These are phyloP conservation scores for Stellera chamaejasme DNA, from an alignment of 345 rosid genomes.

Conservation along the genomic window DNA sequence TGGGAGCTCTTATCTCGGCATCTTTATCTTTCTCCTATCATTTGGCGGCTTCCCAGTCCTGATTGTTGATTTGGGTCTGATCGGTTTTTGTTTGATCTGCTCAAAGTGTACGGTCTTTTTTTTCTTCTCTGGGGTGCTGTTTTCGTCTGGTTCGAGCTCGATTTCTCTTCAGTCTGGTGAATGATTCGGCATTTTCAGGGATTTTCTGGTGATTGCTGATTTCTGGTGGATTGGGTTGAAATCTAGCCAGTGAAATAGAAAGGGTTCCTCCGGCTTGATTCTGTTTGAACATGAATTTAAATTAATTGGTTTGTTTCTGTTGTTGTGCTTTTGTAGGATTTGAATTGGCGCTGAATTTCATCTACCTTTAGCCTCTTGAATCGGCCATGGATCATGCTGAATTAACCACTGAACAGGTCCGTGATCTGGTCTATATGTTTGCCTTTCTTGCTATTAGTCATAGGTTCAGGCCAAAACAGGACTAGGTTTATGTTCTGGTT, in stretches of 20 bases:
- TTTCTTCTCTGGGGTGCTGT: too few species aligned
- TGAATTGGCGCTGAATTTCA: conserved; percentile 18
- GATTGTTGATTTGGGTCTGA: conserved; percentile 1
- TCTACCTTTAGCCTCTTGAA: conserved; percentile 18
- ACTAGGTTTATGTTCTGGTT: too few species aligned
- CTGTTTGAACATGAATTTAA: conserved; percentile 4
- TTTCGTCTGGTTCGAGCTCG: not conserved
- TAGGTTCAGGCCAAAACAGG: too few species aligned
- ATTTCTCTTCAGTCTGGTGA: not conserved
- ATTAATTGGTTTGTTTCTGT: not conserved
- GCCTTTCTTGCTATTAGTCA: not conserved
- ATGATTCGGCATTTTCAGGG: not conserved
- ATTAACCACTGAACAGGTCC: conserved; percentile 66
- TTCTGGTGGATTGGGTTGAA: not conserved
- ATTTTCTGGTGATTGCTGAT: not conserved
- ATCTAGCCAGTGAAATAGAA: not conserved
- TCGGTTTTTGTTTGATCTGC: conserved; percentile 15
- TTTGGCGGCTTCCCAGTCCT: not conserved
- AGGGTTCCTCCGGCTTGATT: not conserved
- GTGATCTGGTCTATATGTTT: conserved; percentile 18
- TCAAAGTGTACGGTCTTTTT: not conserved
- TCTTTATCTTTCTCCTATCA: conserved; percentile 1
- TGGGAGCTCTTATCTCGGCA: not conserved
- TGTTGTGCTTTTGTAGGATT: conserved; percentile 15
- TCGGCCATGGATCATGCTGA: conserved; percentile 71